Evolutionary conservation across 306 rosid genomes (phyloP).

Genomic region (Prunus davidiana): DNA sequence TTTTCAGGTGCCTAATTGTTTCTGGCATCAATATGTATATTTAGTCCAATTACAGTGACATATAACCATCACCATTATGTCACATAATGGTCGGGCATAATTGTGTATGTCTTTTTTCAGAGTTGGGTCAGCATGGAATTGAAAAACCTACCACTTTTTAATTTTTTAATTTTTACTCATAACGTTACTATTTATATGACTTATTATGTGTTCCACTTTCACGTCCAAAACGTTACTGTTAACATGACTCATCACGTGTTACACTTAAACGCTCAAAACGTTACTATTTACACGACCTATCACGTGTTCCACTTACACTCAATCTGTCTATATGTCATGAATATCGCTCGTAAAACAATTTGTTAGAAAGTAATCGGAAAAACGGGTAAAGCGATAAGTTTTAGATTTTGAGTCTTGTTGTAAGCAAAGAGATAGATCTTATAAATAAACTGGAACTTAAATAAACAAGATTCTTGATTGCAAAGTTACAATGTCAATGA

Average conservation of each 20-base stretch:
- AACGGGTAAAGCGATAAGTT: not conserved
- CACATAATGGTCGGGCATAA: not conserved
- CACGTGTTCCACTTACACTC: not conserved
- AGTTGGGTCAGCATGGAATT: not conserved
- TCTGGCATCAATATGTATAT: not conserved
- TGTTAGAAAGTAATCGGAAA: not conserved
- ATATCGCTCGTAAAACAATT: not conserved
- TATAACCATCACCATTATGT: not conserved
- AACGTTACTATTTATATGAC: not conserved
- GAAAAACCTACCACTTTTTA: not conserved
- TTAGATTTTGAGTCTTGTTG: not conserved
- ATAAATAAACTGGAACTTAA: not conserved
- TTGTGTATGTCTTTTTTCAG: not conserved
- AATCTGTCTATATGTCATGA: not conserved
- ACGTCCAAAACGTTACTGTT: too few relatives aligned
- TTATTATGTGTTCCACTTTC: not conserved
- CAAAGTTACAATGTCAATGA: not conserved
- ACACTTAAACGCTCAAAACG: not conserved
- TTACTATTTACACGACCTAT: not conserved
- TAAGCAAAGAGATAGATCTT: not conserved
- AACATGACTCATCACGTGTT: not conserved
- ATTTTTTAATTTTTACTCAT: not conserved
- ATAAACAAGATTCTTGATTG: not conserved
- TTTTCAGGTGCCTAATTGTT: not conserved
- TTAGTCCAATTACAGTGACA: slow-evolving; percentile 7